Evolutionary conservation across 2,329 filamentous ascomycete species (phyloP).

Genomic region (Ophiosphaerella korrae): DNA sequence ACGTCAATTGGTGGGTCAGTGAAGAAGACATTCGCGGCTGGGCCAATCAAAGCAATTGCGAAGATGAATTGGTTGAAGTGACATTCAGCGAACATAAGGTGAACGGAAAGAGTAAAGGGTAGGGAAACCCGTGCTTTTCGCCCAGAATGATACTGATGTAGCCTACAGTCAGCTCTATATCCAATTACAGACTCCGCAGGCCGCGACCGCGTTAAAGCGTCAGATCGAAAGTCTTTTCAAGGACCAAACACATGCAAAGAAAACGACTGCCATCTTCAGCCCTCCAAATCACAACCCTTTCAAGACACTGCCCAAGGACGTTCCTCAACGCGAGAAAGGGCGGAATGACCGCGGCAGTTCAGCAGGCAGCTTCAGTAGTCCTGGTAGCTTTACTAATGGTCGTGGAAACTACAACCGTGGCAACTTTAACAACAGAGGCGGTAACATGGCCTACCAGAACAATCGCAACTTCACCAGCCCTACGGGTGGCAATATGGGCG

Average conservation of each 20-base stretch:
- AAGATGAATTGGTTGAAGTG: conserved; percentile 86
- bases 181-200: conserved; percentile 82
- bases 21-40: conserved; percentile 94
- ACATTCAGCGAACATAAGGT: conserved; percentile 99
- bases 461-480: conserved; percentile 47
- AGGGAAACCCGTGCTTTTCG: conserved; percentile 40
- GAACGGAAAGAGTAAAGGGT: conserved; percentile 99
- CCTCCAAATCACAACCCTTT: conserved; percentile 83
- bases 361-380: conserved; percentile 50
- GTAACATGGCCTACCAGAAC: conserved; percentile 41
- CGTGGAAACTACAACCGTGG: conserved; percentile 39
- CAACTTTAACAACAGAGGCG: conserved; percentile 39
- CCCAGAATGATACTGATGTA: conserved; percentile 11
- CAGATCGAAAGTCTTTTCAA: conserved; percentile 71
- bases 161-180: conserved; percentile 72
- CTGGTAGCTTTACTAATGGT: conserved; percentile 47
- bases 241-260: conserved; percentile 65
- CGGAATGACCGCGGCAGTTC: conserved; percentile 61
- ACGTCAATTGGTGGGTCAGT: conserved; percentile 89
- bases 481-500: conserved; percentile 42
- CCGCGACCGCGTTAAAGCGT: conserved; percentile 83
- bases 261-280: conserved; percentile 74
- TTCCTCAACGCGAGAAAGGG: conserved; percentile 72
- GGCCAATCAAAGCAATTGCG: conserved; percentile 77
- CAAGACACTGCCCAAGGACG: conserved; percentile 87